A percentile compares a stretch with the other conserved stretches of the same genome.
Evolutionary conservation across 2,329 filamentous ascomycete species (phyloP).

Genomic region (Colletotrichum sansevieriae): DNA sequence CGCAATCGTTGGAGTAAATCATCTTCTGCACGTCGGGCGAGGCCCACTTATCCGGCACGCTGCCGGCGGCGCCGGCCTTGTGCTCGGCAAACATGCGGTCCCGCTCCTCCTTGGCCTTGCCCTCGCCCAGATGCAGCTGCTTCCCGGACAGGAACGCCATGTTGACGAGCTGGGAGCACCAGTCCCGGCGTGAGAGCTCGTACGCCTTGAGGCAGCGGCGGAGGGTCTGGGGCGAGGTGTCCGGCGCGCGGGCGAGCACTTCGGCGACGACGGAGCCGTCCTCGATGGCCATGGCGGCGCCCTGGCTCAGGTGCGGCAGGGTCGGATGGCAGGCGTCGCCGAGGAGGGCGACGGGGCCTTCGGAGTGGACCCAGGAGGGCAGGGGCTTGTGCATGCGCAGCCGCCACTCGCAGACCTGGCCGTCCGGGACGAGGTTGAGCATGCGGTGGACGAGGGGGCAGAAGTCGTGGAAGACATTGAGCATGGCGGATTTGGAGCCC

Average conservation of each 20-base stretch:
- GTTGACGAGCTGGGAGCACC: conserved; percentile 66
- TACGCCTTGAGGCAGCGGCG: conserved; percentile 66
- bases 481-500: conserved; percentile 71
- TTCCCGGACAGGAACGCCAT: conserved; percentile 65
- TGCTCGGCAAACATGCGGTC: conserved; percentile 68
- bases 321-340: conserved; percentile 78
- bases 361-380: conserved; percentile 65
- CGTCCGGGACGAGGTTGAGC: conserved; percentile 71
- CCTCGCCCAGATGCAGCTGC: conserved; percentile 70
- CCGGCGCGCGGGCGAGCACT: conserved; percentile 58
- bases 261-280: conserved; percentile 73
- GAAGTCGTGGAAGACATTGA: conserved; percentile 72
- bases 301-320: conserved; percentile 75
- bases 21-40: conserved; percentile 76
- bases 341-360: conserved; percentile 66
- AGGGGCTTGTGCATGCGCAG: conserved; percentile 70
- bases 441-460: conserved; percentile 70
- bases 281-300: conserved; percentile 77
- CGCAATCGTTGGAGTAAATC: conserved; percentile 75
- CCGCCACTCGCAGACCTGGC: conserved; percentile 75
- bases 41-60: conserved; percentile 77
- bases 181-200: conserved; percentile 68
- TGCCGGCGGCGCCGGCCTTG: conserved; percentile 62
- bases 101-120: conserved; percentile 69
- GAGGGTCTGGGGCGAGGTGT: conserved; percentile 54